phyloP scores from a whole-genome alignment of 1,139 yeast genomes.

The Geotrichum histeridarum region DNA sequence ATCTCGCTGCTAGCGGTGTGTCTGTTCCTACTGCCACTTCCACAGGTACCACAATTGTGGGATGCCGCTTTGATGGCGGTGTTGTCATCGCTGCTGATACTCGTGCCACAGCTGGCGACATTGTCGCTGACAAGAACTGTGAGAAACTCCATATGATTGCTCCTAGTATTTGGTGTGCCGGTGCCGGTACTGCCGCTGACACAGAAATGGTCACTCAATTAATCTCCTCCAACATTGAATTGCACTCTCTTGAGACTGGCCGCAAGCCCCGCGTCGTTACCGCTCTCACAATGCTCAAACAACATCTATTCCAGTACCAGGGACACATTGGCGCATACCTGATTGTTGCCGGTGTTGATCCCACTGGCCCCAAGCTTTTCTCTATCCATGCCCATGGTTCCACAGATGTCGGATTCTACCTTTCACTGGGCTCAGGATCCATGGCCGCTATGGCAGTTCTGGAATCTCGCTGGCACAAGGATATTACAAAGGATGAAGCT shows the following conservation, averaged over 20 bases:
- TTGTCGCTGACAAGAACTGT: constrained; percentile 97
- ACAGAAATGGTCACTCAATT: constrained; percentile 95
- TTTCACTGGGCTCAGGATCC: constrained; percentile 94
- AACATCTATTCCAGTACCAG: constrained; percentile 91
- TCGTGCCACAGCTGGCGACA: constrained; percentile 91
- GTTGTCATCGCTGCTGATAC: constrained; percentile 98
- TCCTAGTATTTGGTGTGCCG: constrained; percentile 98
- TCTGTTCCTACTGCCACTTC: constrained; percentile 85
- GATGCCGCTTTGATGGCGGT: constrained; percentile 86
- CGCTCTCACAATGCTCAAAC: constrained; percentile 87
- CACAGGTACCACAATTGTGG: constrained; percentile 97
- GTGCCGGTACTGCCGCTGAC: constrained; percentile 99
- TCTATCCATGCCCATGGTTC: constrained; percentile 97
- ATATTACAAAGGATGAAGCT: constrained; percentile 79
- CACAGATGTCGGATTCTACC: constrained; percentile 90
- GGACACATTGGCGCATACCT: constrained; percentile 96
- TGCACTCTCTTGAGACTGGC: constrained; percentile 76
- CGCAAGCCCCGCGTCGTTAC: constrained; percentile 92
- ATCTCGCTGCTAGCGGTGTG: constrained; percentile 64
- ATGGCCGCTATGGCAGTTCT: constrained; percentile 97
- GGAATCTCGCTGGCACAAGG: constrained; percentile 80
- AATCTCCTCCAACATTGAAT: constrained; percentile 82
- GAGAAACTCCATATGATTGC: constrained; percentile 89
- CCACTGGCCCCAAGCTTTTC: constrained; percentile 89
- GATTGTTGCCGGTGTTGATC: constrained; percentile 95